A percentile compares a stretch with the other conserved stretches of the same genome.
Evolutionary conservation across 1,284 basidiomycete species (phyloP).

Genomic region (Chalciporus sp.): DNA sequence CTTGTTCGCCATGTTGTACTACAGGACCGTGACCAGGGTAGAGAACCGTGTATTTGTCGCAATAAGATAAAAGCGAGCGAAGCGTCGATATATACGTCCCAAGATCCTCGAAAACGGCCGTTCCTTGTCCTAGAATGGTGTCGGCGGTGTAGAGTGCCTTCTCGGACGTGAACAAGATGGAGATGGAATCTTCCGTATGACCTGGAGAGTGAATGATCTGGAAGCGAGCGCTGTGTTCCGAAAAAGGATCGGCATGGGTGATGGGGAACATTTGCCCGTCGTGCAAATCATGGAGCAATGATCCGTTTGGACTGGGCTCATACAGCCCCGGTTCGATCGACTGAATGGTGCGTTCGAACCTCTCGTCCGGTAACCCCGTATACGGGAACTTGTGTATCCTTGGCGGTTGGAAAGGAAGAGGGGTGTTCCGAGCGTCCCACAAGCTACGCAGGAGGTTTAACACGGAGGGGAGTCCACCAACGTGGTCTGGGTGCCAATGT

Average conservation of each 20-base stretch:
- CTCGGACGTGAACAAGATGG: constrained; percentile 64
- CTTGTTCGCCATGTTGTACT: constrained; percentile 56
- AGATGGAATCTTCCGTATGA: constrained; percentile 88
- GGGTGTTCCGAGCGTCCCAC: constrained; percentile 52
- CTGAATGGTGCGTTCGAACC: constrained; percentile 45
- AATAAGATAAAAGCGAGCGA: constrained; percentile 57
- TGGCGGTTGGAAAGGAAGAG: constrained; percentile 57
- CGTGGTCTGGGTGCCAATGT: constrained; percentile 90
- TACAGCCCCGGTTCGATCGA: constrained; percentile 47
- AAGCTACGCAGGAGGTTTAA: constrained; percentile 64
- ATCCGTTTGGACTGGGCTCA: constrained; percentile 43
- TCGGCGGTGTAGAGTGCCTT: constrained; percentile 85
- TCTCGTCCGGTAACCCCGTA: constrained; percentile 28
- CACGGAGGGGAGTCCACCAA: constrained; percentile 75
- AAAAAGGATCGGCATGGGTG: constrained; percentile 11
- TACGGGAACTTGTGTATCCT: constrained; percentile 72
- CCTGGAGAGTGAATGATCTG: constrained; percentile 86
- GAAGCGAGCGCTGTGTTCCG: constrained; percentile 36
- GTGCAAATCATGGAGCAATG: constrained; percentile 55
- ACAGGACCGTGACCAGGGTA: constrained; percentile 92
- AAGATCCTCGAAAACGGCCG: constrained; percentile 89
- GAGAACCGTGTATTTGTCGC: constrained; percentile 47
- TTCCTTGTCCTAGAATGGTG: constrained; percentile 89
- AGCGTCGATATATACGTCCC: constrained; percentile 72
- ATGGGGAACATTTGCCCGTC: constrained; percentile 54